Evolutionary conservation across 306 rosid genomes (phyloP).

Genomic region (Cucumis melo): DNA sequence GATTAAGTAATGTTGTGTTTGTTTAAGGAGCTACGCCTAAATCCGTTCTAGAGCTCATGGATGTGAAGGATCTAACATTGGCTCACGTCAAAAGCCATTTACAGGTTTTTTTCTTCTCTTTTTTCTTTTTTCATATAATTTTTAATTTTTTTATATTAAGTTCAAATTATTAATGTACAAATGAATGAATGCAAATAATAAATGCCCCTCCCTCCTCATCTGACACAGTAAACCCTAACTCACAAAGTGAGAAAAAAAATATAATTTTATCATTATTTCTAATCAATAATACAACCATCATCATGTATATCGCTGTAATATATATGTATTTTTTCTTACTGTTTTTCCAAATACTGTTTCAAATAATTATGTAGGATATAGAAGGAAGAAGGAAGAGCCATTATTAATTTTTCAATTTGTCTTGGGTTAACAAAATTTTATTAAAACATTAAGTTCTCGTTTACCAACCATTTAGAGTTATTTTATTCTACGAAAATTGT

Average conservation of each 20-base stretch:
- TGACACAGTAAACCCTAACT: neutral
- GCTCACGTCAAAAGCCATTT: conserved; percentile 6
- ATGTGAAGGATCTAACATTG: neutral
- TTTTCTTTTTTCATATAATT: neutral
- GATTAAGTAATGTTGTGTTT: neutral
- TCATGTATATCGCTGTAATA: neutral
- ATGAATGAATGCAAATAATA: neutral
- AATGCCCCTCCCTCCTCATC: neutral
- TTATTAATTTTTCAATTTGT: neutral
- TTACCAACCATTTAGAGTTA: no score
- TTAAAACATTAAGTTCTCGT: neutral
- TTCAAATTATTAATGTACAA: neutral
- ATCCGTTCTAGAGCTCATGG: conserved; percentile 1
- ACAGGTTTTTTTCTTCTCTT: neutral
- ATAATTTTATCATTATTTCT: neutral
- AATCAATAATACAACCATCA: neutral
- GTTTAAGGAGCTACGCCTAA: conserved; percentile 1
- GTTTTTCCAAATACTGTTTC: neutral
- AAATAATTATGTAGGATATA: neutral
- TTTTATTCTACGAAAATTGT: no score
- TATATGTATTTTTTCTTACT: neutral
- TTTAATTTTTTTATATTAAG: neutral
- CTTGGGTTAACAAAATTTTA: neutral
- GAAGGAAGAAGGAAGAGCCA: neutral
- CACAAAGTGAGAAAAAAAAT: neutral